Evolutionary conservation across 2,329 filamentous ascomycete genomes (phyloP).

Genomic region (Bisporella sp.): DNA sequence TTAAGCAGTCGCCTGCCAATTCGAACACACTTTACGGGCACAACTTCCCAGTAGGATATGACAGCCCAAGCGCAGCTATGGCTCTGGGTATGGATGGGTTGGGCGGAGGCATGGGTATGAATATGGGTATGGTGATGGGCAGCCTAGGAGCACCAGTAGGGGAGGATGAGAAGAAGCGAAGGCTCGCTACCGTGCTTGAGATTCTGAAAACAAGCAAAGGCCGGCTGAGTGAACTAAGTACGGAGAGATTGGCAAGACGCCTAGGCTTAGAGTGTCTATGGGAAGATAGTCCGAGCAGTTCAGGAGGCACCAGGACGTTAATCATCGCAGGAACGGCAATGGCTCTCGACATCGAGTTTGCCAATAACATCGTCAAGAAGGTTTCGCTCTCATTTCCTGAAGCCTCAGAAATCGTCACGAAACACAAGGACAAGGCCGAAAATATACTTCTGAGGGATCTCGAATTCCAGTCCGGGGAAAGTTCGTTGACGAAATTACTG

Average conservation of each 20-base stretch:
- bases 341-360: conserved; percentile 53
- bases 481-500: conserved; percentile 62
- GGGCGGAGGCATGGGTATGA: conserved; percentile 39
- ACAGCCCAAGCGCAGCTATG: conserved; percentile 57
- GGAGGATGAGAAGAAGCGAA: conserved; percentile 43
- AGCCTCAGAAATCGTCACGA: conserved; percentile 49
- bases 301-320: conserved; percentile 45
- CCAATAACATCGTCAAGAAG: conserved; percentile 53
- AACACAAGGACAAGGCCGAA: conserved; percentile 54
- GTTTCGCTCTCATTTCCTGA: conserved; percentile 59
- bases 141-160: conserved; percentile 27
- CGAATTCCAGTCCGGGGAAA: conserved; percentile 48
- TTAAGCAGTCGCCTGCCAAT: conserved; percentile 50
- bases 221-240: conserved; percentile 64
- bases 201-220: conserved; percentile 41
- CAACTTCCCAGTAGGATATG: conserved; percentile 39
- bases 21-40: conserved; percentile 37
- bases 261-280: conserved; percentile 60
- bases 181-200: conserved; percentile 29
- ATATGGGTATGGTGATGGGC: conserved; percentile 25
- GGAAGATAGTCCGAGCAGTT: conserved; percentile 43
- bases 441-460: conserved; percentile 61
- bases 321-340: conserved; percentile 57
- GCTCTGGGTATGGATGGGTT: conserved; percentile 49
- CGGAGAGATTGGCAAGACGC: conserved; percentile 63